Evolutionary conservation across 345 rosid genomes (phyloP).

Genomic region (Salix brachista): DNA sequence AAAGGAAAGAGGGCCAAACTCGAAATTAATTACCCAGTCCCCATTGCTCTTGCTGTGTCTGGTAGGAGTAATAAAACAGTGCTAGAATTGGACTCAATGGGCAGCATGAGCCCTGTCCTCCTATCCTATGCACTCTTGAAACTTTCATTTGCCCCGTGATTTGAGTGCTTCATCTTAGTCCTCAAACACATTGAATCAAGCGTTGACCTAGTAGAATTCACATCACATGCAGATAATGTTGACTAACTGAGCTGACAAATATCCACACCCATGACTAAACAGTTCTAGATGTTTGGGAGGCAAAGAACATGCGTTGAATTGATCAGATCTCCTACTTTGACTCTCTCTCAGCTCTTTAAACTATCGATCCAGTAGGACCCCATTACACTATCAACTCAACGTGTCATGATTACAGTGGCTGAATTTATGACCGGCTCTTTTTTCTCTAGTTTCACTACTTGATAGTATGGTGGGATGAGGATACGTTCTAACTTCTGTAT

Average conservation of each 20-base stretch:
- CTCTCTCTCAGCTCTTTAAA: neutral
- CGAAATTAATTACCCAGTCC: neutral
- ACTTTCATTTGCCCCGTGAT: neutral
- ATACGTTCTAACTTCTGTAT: no score
- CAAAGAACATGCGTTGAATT: neutral
- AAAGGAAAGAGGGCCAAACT: neutral
- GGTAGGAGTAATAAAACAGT: no score
- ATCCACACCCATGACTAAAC: conserved; percentile 1
- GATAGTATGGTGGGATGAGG: no score
- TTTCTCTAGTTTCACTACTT: no score
- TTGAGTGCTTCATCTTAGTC: neutral
- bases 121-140: neutral
- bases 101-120: neutral
- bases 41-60: neutral
- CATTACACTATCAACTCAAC: no score
- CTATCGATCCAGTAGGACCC: no score
- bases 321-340: conserved; percentile 11
- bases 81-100: neutral
- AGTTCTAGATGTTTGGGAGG: neutral
- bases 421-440: no score
- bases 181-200: neutral
- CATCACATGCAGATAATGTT: conserved; percentile 5
- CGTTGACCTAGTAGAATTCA: neutral
- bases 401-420: no score
- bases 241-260: conserved; percentile 8